Evolutionary conservation across 2,329 filamentous ascomycete genomes (phyloP).

Genomic region (Trichoderma gracile): DNA sequence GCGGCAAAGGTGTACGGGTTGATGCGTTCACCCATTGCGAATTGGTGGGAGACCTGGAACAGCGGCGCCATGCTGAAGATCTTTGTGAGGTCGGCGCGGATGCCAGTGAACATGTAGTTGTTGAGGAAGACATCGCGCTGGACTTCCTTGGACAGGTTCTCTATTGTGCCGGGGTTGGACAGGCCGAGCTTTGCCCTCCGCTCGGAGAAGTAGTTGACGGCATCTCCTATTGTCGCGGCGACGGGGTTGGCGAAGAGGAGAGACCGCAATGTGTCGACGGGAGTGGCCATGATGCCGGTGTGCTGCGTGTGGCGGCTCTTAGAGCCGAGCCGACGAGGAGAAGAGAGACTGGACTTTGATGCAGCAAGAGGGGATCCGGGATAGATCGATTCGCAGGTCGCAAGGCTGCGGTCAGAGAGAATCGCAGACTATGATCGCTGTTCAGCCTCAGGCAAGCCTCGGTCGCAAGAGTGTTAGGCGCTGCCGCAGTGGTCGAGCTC

Average conservation of each 20-base stretch:
- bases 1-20: slow-evolving; percentile 95
- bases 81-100: slow-evolving; percentile 96
- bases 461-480: slow-evolving; percentile 5
- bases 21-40: slow-evolving; percentile 89
- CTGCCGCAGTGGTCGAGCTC: slow-evolving; percentile 28
- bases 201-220: slow-evolving; percentile 78
- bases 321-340: slow-evolving; percentile 5
- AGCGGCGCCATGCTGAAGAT: slow-evolving; percentile 89
- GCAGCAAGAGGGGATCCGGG: not conserved
- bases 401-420: not conserved
- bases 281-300: slow-evolving; percentile 50
- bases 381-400: slow-evolving; percentile 10
- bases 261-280: slow-evolving; percentile 56
- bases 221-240: slow-evolving; percentile 68
- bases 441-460: slow-evolving; percentile 20
- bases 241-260: slow-evolving; percentile 75
- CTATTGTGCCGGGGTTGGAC: slow-evolving; percentile 88
- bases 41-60: slow-evolving; percentile 97
- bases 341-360: not conserved
- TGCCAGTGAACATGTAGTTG: slow-evolving; percentile 94
- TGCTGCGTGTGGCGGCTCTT: slow-evolving; percentile 28
- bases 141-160: slow-evolving; percentile 86
- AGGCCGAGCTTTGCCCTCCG: slow-evolving; percentile 85
- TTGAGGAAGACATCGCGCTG: slow-evolving; percentile 94
- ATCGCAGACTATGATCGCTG: not conserved